Conservation (phyloP, 176 grass and related monocot genomes). For the Triticum aestivum region DNA sequence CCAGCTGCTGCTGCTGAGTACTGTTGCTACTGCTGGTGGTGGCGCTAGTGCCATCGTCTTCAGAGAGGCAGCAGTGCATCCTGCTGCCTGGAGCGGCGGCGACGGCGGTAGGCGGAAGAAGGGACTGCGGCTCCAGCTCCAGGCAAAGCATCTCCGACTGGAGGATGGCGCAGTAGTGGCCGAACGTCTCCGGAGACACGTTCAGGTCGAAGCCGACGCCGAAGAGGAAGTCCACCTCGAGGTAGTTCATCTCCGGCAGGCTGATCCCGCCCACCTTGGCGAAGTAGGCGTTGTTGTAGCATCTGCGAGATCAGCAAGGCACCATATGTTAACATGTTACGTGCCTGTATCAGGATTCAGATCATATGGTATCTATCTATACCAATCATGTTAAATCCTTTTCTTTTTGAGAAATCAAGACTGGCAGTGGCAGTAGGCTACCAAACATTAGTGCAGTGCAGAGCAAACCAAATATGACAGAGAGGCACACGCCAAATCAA, state of each 20-base stretch:
- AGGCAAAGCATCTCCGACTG: constrained; percentile 40
- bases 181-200: constrained; percentile 46
- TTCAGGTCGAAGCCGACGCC: constrained; percentile 43
- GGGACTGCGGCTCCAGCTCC: neutral
- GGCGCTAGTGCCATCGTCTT: constrained; percentile 26
- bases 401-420: neutral
- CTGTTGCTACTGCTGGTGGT: neutral
- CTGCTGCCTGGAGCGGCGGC: constrained; percentile 1
- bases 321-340: neutral
- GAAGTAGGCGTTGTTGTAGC: constrained; percentile 53
- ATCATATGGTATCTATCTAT: neutral
- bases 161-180: constrained; percentile 44
- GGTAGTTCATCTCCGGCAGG: constrained; percentile 58
- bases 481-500: neutral
- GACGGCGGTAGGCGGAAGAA: neutral
- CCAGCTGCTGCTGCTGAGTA: constrained; percentile 37
- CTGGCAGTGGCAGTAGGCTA: neutral
- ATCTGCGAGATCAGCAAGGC: constrained; percentile 10
- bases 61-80: constrained; percentile 36
- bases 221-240: constrained; percentile 59
- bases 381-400: neutral
- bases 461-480: neutral
- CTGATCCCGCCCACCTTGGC: constrained; percentile 51
- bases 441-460: neutral
- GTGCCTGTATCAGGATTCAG: neutral